Evolutionary conservation across 495 filamentous ascomycete genomes (phyloP), one percentile per base, ranked within the genome.

Genomic region (Lasiosphaeria ovina): DNA sequence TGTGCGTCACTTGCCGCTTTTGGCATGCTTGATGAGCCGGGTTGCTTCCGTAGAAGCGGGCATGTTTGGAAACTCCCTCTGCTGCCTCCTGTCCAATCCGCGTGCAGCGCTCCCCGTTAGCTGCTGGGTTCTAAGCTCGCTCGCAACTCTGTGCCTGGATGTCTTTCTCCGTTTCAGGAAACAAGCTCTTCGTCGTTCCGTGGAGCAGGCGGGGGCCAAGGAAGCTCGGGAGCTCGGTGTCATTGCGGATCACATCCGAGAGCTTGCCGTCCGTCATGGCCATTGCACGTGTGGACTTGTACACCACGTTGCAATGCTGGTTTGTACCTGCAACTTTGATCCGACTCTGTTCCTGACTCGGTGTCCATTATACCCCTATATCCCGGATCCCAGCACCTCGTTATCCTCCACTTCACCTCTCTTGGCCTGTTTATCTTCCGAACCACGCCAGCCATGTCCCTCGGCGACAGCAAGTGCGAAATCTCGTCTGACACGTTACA

Each of bases 21-120:
- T 57, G 63, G 63, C 59, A 65, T 65, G 51, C 36, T 59, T 40
- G 14, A 51, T 54, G 55, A 58, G 58, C 59, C 60, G 62, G 54
- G 47, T 44, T 64, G 52, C 62, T 64, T 65, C 63, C 63, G 63
- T 45, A 51, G 45, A 54, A 54, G 53, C 53, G 53, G 53, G 53
- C 38, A 47, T 47, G 44, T 47, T 9, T 47, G 44, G 16, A 47
- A 14, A n/a, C 44, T 58, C 8, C 31, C 11, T 34, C 14, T 12
- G 3, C 40, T 17, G 8, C 17, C 44, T 49, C 55, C 40, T 12
- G 10, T 31, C 44, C 42, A 58, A 16, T 38, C 45, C 42, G 10
- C 55, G 9, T 11, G 35, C 55, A 35, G 12, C 5, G 17, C 17
- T 35, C 32, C 32, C 40, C 44, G 55, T 58, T 44, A 58, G 42